These are phyloP conservation scores for Geoglossum cookeanum DNA, from an alignment of 2,329 filamentous ascomycete species.

Conservation along the genomic window DNA sequence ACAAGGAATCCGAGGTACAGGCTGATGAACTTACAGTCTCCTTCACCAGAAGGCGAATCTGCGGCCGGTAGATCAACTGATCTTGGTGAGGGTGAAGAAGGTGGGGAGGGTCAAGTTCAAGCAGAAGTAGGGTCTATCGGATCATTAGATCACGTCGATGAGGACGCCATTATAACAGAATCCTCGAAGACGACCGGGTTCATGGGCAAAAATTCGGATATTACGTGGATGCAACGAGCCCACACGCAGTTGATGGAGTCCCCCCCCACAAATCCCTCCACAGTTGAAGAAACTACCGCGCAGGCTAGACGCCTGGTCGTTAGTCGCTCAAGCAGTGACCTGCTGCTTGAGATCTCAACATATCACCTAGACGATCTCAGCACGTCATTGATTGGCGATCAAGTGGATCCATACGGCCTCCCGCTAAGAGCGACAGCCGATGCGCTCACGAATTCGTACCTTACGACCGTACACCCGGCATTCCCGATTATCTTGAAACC, in stretches of 20 bases:
- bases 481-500: slow-evolving; percentile 26
- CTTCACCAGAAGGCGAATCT: neutral
- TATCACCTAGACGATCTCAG: slow-evolving; percentile 27
- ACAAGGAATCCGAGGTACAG: neutral
- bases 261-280: slow-evolving; percentile 11
- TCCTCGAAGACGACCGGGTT: slow-evolving; percentile 22
- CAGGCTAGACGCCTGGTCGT: slow-evolving; percentile 5
- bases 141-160: slow-evolving; percentile 25
- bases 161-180: slow-evolving; percentile 22
- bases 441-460: slow-evolving; percentile 23
- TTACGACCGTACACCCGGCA: slow-evolving; percentile 23
- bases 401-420: slow-evolving; percentile 23
- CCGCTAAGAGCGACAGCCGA: slow-evolving; percentile 23
- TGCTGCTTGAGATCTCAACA: slow-evolving; percentile 12
- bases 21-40: neutral
- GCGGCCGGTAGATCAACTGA: neutral
- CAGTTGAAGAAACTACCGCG: slow-evolving; percentile 5
- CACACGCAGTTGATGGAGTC: slow-evolving; percentile 4
- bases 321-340: neutral
- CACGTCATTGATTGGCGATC: slow-evolving; percentile 13
- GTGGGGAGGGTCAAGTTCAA: neutral
- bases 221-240: slow-evolving; percentile 26
- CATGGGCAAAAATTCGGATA: slow-evolving; percentile 27
- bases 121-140: slow-evolving; percentile 21
- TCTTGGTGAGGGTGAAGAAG: neutral